Evolutionary conservation across 352 stramenopile genomes (phyloP), one percentile per base, ranked within the genome.

Genomic region (Globisporangium camurandrum): DNA sequence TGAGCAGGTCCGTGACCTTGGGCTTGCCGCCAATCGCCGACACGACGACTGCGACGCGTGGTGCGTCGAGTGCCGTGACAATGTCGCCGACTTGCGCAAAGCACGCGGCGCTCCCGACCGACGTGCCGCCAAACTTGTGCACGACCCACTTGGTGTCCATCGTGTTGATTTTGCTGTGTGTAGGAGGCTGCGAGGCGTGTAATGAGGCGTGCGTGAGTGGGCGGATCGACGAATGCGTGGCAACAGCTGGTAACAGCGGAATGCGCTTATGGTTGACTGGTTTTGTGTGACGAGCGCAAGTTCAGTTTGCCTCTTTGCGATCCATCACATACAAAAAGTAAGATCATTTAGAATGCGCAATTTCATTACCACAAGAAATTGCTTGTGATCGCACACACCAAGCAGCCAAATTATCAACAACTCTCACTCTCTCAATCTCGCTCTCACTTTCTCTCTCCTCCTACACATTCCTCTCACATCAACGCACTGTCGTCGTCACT

Each of bases 101-200:
- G 54, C 93, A 91, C 46, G 93, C 80, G 43, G 89, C 76, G 63
- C 93, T 96, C 44, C 93, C 95, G 23, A 99, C 74, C 39, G 85
- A 97, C 43, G 86, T 97, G 37, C 96, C 96, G 51, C 96, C 96
- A 69, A 99, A 99, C 64, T 99, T 99, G 74, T 98, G 96, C 28
- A 97, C 90, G 30, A 98, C 88, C 37, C 90, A 93, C 59, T 86
- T 73, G 37, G 7, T 47, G 26, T 17, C 44, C 44, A 50, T 50
- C 40, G 14, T 33, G 44, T 1, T 39, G 9, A n/a, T 36, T n/a
- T n/a, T n/a, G n/a, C n/a, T n/a, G 7, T 12, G 11, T 38, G 1
- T 12, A 38, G 33, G 33, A 4, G 8, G 31, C 12, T 2, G 31
- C n/a, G 3, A 16, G 4, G 10, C 10, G 17, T 3, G 33, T 17